Base-by-base conservation (phyloP, 2,329 filamentous ascomycete genomes). In the Claviceps arundinis region DNA sequence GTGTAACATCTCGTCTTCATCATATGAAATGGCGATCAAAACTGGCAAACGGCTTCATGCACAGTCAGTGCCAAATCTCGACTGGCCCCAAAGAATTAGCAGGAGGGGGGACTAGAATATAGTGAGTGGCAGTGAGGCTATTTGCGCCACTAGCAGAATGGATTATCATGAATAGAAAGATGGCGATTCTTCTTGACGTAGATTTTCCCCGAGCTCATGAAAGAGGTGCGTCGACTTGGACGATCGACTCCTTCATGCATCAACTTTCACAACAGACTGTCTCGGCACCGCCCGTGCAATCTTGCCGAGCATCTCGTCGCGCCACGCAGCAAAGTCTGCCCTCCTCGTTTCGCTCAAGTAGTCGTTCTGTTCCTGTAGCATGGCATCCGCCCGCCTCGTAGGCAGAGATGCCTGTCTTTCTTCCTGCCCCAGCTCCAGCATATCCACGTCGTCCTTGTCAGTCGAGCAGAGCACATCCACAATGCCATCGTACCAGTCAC, bases 361-460 rank as follows among this genome's bases (percentile, higher is more conserved):
- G 60, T 89, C 84, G 60, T 86, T 82, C 47, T 77, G 76, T 56
- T 84, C 81, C 64, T 89, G 85, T 59, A 90, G 80, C 85, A 89
- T 89, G 2, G 82, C 85, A 56, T 81, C 78, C 8, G 74, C 69
- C 52, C 74, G 65, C 65, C 80, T 67, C 30, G 73, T 62, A 52
- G 73, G 69, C 40, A 68, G 61, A 54, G 65, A 70, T 55, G 61
- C 57, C 22, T 55, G 56, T 2, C 51, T 52, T 43, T 60, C 66
- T 9, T 59, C 59, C 24, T 58, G 52, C 46, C 55, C 57, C 34
- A 66, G 67, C n/a, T 70, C 70, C 1, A 61, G 64, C 53, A 58
- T 57, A 37, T 66, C 67, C 2, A 64, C 67, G 24, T 68, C 66
- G 2, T 59, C 64, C 9, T 66, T 67, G 13, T 60, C 65, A 53